phyloP scores from a whole-genome alignment of 2,329 filamentous ascomycete species.

The Trichoderma breve region DNA sequence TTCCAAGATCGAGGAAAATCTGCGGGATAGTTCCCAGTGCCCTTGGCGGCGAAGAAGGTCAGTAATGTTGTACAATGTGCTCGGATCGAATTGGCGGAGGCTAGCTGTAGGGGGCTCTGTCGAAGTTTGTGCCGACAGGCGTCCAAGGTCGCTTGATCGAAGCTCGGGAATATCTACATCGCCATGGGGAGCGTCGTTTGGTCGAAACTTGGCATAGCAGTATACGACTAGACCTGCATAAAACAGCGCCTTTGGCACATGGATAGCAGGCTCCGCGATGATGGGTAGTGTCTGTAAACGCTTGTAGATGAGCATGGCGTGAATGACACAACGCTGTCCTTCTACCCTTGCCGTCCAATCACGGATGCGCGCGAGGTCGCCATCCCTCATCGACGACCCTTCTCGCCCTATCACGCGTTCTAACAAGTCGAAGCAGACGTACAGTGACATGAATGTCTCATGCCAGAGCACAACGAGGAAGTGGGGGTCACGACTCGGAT shows the following conservation, averaged over 20 bases:
- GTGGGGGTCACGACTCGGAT: background rate
- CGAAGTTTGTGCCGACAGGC: background rate
- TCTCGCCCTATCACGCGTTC: slow-evolving; percentile 1
- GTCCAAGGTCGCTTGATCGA: background rate
- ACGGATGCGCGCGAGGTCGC: background rate
- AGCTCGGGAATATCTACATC: background rate
- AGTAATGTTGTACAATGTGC: background rate
- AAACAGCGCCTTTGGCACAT: background rate
- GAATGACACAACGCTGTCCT: background rate
- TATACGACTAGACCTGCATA: background rate
- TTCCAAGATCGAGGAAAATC: background rate
- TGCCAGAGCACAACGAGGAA: slow-evolving; percentile 16
- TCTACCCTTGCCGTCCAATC: background rate
- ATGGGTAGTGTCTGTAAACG: slow-evolving; percentile 8
- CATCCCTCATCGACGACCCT: background rate
- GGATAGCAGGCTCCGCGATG: slow-evolving; percentile 3
- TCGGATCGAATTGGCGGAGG: background rate
- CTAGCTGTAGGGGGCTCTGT: background rate
- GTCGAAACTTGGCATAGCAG: background rate
- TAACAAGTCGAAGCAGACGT: background rate
- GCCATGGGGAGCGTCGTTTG: background rate
- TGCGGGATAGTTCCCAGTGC: background rate
- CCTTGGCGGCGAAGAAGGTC: background rate
- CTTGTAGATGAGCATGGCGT: slow-evolving; percentile 10
- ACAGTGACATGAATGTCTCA: slow-evolving; percentile 7